Percentiles rank a stretch among this genome's conserved stretches.
These are phyloP conservation scores for Purshia tridentata DNA, from an alignment of 306 rosid species.

Conservation along the genomic window DNA sequence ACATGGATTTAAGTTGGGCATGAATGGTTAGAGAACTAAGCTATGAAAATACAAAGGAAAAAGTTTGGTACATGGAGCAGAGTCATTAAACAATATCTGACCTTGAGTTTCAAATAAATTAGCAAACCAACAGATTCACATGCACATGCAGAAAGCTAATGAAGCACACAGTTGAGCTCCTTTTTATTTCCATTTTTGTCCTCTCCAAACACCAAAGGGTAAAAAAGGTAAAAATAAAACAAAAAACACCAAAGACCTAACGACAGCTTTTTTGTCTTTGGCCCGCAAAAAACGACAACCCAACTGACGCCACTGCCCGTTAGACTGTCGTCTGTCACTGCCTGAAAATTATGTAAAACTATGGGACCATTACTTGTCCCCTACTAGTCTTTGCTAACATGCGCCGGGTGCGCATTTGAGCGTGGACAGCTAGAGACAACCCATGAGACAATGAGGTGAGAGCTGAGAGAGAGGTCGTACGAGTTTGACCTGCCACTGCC, in stretches of 20 bases:
- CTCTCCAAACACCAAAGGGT: background rate
- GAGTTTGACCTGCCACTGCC: conserved; percentile 16
- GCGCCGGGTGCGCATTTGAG: background rate
- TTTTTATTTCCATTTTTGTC: background rate
- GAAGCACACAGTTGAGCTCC: background rate
- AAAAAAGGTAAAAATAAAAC: background rate
- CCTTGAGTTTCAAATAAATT: no score
- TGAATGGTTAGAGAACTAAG: no score
- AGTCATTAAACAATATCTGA: no score
- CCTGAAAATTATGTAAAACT: background rate
- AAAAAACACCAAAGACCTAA: background rate
- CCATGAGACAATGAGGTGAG: background rate
- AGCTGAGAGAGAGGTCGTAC: background rate
- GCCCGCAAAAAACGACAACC: conserved; percentile 37
- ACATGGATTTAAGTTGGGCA: no score
- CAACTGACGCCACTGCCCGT: conserved; percentile 29
- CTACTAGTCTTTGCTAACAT: background rate
- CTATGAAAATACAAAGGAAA: no score
- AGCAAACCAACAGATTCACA: no score
- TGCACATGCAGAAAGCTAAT: no score
- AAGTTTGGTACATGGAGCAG: no score
- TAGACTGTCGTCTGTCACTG: background rate
- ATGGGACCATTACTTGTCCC: background rate
- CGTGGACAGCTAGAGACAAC: conserved; percentile 42
- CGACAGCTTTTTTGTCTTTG: conserved; percentile 4